Evolutionary conservation across 108 stramenopile species (phyloP).

Genomic region (Pseudonitzschia multistriata): DNA sequence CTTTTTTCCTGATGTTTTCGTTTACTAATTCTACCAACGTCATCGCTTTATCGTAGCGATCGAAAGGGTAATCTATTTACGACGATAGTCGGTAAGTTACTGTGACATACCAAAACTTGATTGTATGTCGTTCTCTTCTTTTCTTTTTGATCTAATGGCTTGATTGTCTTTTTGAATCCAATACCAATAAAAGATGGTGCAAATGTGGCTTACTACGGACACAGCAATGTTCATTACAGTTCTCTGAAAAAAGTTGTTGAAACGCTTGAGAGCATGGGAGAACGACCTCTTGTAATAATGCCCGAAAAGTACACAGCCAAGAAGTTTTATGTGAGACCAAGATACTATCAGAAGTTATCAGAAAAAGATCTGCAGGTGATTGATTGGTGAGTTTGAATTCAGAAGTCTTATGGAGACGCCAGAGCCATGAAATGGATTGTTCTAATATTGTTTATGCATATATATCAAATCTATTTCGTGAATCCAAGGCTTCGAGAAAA

Average conservation of each 20-base stretch:
- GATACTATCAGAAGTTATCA: slow-evolving; percentile 15
- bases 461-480: background rate
- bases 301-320: slow-evolving; percentile 66
- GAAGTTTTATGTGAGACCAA: slow-evolving; percentile 23
- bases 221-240: slow-evolving; percentile 54
- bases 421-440: background rate
- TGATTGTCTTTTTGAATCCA: background rate
- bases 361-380: slow-evolving; percentile 29
- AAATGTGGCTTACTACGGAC: slow-evolving; percentile 77
- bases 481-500: slow-evolving; percentile 18
- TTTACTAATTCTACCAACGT: background rate
- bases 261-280: slow-evolving; percentile 59
- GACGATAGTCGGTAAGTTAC: slow-evolving; percentile 61
- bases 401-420: background rate
- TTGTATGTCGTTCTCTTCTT: background rate
- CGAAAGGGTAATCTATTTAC: slow-evolving; percentile 83
- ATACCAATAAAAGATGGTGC: slow-evolving; percentile 51
- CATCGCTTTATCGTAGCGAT: slow-evolving; percentile 11
- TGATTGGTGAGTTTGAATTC: slow-evolving; percentile 20
- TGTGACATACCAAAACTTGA: background rate
- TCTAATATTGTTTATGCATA: background rate
- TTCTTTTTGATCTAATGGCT: no score
- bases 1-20: background rate
- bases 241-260: slow-evolving; percentile 63
- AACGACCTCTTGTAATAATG: slow-evolving; percentile 76